These are phyloP conservation scores for Psidium guajava DNA, from an alignment of 345 rosid genomes.

Conservation along the genomic window DNA sequence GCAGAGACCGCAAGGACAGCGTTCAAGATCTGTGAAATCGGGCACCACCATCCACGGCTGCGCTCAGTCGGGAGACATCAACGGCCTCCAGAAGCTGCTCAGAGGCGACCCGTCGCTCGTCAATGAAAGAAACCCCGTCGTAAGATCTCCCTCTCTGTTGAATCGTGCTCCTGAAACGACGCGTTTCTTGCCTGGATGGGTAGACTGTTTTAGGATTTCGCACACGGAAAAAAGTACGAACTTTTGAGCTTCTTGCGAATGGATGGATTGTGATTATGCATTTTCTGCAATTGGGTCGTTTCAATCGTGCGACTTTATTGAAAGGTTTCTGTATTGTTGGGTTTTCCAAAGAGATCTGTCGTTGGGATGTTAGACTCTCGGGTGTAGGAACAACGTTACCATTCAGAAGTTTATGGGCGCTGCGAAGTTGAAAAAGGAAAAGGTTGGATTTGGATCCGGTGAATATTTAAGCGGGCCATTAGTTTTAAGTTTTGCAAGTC, in stretches of 20 bases:
- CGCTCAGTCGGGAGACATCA: constrained; percentile 82
- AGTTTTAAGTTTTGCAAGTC: background rate
- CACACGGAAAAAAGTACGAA: background rate
- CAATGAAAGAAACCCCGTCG: constrained; percentile 85
- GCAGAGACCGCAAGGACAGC: constrained; percentile 47
- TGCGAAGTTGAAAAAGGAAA: background rate
- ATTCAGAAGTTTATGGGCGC: background rate
- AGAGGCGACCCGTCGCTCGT: constrained; percentile 61
- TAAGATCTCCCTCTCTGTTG: constrained; percentile 16
- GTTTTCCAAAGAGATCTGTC: background rate
- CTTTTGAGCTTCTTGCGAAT: background rate
- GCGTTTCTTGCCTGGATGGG: background rate
- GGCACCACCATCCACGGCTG: constrained; percentile 65
- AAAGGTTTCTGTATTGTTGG: background rate
- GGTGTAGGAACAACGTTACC: background rate
- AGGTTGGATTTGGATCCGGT: background rate
- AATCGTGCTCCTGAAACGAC: background rate
- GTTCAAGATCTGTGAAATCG: constrained; percentile 60
- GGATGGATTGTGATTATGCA: background rate
- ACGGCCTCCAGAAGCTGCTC: constrained; percentile 55
- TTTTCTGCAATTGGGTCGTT: background rate
- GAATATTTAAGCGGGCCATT: background rate
- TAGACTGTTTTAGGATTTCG: background rate
- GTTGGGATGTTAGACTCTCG: background rate
- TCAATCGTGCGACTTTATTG: background rate